Evolutionary conservation across 2,329 filamentous ascomycete genomes (phyloP).

Genomic region (Neonectria neomacrospora): DNA sequence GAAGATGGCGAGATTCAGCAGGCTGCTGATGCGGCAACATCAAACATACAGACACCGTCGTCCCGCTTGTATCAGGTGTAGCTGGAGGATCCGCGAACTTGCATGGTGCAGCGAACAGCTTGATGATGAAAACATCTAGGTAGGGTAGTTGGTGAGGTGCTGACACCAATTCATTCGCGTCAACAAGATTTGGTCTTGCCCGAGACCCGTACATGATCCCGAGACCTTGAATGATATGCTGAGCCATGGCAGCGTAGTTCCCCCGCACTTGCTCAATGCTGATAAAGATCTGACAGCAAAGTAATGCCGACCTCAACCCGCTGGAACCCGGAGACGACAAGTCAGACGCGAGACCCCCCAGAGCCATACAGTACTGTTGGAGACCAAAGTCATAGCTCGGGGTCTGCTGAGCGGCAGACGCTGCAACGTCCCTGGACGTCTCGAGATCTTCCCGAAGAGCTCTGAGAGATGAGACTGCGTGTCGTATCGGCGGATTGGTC

Average conservation of each 20-base stretch:
- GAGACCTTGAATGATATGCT: conserved; percentile 56
- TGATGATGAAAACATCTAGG: conserved; percentile 56
- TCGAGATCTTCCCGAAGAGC: conserved; percentile 55
- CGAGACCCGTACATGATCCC: conserved; percentile 56
- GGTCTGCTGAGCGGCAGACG: conserved; percentile 43
- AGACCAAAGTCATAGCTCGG: conserved; percentile 52
- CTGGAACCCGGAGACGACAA: conserved; percentile 48
- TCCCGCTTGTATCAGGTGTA: conserved; percentile 26
- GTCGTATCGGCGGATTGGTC: conserved; percentile 50
- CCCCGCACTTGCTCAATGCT: conserved; percentile 58
- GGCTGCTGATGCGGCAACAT: conserved; percentile 39
- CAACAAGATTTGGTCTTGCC: conserved; percentile 49
- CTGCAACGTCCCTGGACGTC: conserved; percentile 41
- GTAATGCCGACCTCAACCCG: conserved; percentile 52
- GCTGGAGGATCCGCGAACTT: conserved; percentile 50
- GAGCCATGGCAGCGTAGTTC: conserved; percentile 55
- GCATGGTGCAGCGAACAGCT: conserved; percentile 55
- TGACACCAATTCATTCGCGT: conserved; percentile 44
- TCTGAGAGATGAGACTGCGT: conserved; percentile 54
- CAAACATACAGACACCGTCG: conserved; percentile 31
- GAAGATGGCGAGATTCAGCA: conserved; percentile 38
- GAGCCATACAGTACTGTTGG: conserved; percentile 55
- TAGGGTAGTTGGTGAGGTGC: conserved; percentile 51
- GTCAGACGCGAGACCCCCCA: conserved; percentile 53
- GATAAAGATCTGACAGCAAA: conserved; percentile 60